Conservation (phyloP, 202 grass and related monocot genomes). For the Zizania palustris region DNA sequence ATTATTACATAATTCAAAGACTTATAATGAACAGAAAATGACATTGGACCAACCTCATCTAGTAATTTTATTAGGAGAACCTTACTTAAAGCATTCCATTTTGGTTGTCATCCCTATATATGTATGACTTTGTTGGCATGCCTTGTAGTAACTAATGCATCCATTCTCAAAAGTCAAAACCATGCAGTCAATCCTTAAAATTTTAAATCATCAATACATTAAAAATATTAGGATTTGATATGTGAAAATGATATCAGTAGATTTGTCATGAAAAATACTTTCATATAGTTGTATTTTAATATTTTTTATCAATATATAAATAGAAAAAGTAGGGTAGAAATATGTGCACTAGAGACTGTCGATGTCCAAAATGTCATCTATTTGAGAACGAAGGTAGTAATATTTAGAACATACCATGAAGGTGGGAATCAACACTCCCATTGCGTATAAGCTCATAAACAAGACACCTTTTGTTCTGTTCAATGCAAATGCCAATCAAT, state of each 20-base stretch:
- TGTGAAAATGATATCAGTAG: no score
- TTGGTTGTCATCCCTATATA: background rate
- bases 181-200: no score
- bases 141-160: background rate
- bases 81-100: background rate
- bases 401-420: constrained; percentile 74
- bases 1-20: constrained; percentile 16
- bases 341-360: no score
- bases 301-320: no score
- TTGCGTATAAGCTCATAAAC: constrained; percentile 94
- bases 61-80: constrained; percentile 10
- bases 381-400: background rate
- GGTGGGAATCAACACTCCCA: constrained; percentile 96
- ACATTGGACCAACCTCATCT: background rate
- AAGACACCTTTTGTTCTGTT: constrained; percentile 77
- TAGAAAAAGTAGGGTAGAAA: no score
- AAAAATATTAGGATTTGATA: no score
- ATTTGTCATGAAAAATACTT: no score
- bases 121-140: background rate
- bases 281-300: no score
- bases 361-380: no score
- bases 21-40: constrained; percentile 20
- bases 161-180: no score
- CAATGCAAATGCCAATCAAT: constrained; percentile 93
- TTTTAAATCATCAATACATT: no score